Evolutionary conservation across 1,139 yeast species (phyloP), one percentile per base, ranked within the genome.

Genomic region (Hyphopichia pseudoburtonii): DNA sequence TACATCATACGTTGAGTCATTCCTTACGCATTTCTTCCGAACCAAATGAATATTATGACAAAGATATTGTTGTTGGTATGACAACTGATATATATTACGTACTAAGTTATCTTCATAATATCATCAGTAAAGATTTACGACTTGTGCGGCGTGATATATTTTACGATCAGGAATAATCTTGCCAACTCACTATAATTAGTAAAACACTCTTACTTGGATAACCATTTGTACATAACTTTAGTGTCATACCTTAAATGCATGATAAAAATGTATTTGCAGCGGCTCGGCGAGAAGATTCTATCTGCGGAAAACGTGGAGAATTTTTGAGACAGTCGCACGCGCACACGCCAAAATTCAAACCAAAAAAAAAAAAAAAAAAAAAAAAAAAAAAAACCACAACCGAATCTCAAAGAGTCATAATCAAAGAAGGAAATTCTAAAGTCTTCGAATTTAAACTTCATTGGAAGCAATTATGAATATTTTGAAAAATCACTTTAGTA

Each of bases 121-220:
- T 10, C 7, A 24, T 34, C 5, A 17, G 17, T 5, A 28, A 28
- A 17, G 36, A 34, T 18, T n/a, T 28, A 5, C 21, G n/a, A 14
- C 36, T 34, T 9, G 22, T 34, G 5, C 36, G 24, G 3, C 24
- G 23, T 5, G 36, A 34, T 15, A 16, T 24, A 5, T 34, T 34
- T 18, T 34, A 34, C 27, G 36, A 33, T 16, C 21, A 28, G n/a
- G n/a, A n/a, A n/a, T n/a, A n/a, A n/a, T n/a, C n/a, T n/a, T n/a
- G n/a, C n/a, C n/a, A n/a, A n/a, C n/a, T n/a, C n/a, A n/a, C n/a
- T n/a, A n/a, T n/a, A n/a, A n/a, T n/a, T n/a, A n/a, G n/a, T n/a
- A n/a, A n/a, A n/a, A n/a, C n/a, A n/a, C n/a, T n/a, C n/a, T n/a
- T n/a, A n/a, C n/a, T n/a, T n/a, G n/a, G n/a, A n/a, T n/a, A n/a